These are phyloP conservation scores for Gryganskiella cystojenkinii DNA, from an alignment of 192 early-diverging fungal genomes.

Conservation along the genomic window DNA sequence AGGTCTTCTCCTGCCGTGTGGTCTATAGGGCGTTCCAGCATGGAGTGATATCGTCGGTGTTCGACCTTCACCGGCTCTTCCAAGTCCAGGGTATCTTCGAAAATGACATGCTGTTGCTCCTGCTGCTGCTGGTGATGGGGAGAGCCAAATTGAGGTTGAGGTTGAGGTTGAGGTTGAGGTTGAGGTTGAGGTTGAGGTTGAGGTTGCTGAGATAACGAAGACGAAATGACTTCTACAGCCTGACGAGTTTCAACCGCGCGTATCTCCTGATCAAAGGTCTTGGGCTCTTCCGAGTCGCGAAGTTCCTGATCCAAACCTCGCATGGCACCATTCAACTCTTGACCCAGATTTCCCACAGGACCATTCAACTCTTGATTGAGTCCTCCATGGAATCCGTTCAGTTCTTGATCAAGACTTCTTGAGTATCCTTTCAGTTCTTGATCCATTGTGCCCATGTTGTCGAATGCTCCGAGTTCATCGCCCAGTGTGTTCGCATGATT, in stretches of 20 bases:
- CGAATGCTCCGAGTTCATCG: background rate
- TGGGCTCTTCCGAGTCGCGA: background rate
- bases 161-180: too few relatives aligned
- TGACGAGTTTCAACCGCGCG: slow-evolving; percentile 6
- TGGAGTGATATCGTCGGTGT: background rate
- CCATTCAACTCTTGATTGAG: slow-evolving; percentile 12
- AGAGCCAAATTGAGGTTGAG: too few relatives aligned
- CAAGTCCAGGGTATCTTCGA: too few relatives aligned
- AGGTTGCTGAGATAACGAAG: too few relatives aligned
- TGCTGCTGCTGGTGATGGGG: too few relatives aligned
- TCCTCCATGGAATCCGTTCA: background rate
- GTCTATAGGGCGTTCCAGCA: background rate
- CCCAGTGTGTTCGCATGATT: background rate
- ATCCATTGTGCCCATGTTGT: background rate
- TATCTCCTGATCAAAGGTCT: background rate
- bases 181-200: too few relatives aligned
- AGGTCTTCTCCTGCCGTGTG: background rate
- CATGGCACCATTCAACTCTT: background rate
- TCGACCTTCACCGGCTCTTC: too few relatives aligned
- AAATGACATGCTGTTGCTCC: too few relatives aligned
- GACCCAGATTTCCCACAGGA: background rate
- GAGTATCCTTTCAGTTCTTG: slow-evolving; percentile 3
- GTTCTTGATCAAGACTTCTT: slow-evolving; percentile 1
- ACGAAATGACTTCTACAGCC: background rate
- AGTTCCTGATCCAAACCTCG: slow-evolving; percentile 16